Conservation (phyloP, 2,329 filamentous ascomycete species). For the Clonostachys sp. region DNA sequence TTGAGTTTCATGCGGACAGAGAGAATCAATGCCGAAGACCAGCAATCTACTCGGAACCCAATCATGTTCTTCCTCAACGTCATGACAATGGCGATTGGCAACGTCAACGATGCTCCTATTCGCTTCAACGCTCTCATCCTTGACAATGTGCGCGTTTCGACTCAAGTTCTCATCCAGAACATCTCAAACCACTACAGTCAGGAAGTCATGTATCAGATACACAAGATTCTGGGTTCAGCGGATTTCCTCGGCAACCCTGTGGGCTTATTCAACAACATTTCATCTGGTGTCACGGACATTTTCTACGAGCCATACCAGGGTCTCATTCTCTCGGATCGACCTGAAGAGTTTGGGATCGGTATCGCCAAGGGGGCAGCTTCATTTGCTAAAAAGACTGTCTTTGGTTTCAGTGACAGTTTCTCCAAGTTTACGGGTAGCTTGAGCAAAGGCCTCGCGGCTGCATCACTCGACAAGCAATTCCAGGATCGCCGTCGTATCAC, state of each 20-base stretch:
- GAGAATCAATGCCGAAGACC: slow-evolving; percentile 92
- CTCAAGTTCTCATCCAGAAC: slow-evolving; percentile 77
- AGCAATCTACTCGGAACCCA: slow-evolving; percentile 83
- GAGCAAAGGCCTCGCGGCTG: slow-evolving; percentile 91
- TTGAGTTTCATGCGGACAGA: slow-evolving; percentile 96
- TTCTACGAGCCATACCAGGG: slow-evolving; percentile 99
- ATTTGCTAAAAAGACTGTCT: slow-evolving; percentile 98
- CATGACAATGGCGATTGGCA: slow-evolving; percentile 98
- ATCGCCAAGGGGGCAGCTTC: slow-evolving; percentile 96
- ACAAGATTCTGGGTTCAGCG: slow-evolving; percentile 94
- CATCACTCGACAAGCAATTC: slow-evolving; percentile 97
- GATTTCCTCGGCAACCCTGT: slow-evolving; percentile 98
- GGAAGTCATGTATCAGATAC: slow-evolving; percentile 90
- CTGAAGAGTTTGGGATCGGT: slow-evolving; percentile 89
- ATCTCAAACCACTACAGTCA: slow-evolving; percentile 95
- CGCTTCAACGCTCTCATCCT: slow-evolving; percentile 90
- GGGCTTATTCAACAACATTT: slow-evolving; percentile 96
- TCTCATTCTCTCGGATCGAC: slow-evolving; percentile 90
- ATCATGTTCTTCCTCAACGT: slow-evolving; percentile 99
- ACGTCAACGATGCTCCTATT: slow-evolving; percentile 96
- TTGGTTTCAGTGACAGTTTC: slow-evolving; percentile 94
- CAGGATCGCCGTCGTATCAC: slow-evolving; percentile 95
- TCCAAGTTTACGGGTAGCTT: slow-evolving; percentile 97
- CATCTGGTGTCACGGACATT: slow-evolving; percentile 93
- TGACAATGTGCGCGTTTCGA: slow-evolving; percentile 90